Conservation (phyloP, 2,329 filamentous ascomycete genomes). For the Xylaria sp. region DNA sequence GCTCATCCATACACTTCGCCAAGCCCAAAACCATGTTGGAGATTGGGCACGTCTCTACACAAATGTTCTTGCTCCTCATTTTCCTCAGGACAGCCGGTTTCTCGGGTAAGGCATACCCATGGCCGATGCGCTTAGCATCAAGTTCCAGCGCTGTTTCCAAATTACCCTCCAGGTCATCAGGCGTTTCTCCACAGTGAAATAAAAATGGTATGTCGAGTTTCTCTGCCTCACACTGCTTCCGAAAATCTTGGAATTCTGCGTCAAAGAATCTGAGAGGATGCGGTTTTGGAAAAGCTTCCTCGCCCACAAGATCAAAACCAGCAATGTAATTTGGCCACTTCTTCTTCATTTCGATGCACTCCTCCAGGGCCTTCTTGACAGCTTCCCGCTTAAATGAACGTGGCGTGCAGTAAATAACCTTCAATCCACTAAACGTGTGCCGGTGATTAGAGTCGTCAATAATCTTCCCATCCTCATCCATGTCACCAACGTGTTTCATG, state of each 20-base stretch:
- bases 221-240: constrained; percentile 50
- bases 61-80: constrained; percentile 68
- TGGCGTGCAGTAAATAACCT: constrained; percentile 66
- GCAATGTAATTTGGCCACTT: constrained; percentile 59
- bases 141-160: constrained; percentile 71
- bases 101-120: constrained; percentile 72
- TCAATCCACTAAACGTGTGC: constrained; percentile 58
- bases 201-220: constrained; percentile 70
- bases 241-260: constrained; percentile 55
- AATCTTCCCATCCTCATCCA: constrained; percentile 31
- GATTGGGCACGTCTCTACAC: constrained; percentile 78
- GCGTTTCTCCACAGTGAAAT: constrained; percentile 78
- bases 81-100: constrained; percentile 70
- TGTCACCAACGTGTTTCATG: constrained; percentile 43
- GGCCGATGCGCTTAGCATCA: constrained; percentile 71
- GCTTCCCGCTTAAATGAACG: constrained; percentile 55
- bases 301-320: constrained; percentile 66
- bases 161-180: constrained; percentile 71
- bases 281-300: constrained; percentile 56
- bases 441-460: constrained; percentile 30
- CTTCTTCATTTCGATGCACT: constrained; percentile 61
- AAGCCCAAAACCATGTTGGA: constrained; percentile 78
- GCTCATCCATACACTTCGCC: constrained; percentile 67
- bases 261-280: constrained; percentile 57
- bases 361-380: constrained; percentile 55